These are phyloP conservation scores for Phytophthora lateralis DNA, from an alignment of 352 stramenopile species.

Conservation along the genomic window DNA sequence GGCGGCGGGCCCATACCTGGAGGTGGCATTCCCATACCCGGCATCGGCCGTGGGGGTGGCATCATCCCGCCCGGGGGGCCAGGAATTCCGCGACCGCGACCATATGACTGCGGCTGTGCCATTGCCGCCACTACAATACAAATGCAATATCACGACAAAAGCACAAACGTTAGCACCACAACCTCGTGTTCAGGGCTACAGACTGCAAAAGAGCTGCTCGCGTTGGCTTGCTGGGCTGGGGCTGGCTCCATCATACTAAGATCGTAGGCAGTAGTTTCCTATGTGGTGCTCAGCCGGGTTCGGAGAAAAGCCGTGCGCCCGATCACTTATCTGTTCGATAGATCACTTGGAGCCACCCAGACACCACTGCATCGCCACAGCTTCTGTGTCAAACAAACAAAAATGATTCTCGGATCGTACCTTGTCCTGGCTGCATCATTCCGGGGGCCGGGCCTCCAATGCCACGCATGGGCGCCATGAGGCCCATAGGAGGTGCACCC, in stretches of 20 bases:
- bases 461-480: conserved; percentile 90
- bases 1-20: conserved; percentile 75
- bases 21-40: conserved; percentile 63
- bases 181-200: conserved; percentile 5
- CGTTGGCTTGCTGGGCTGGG: not conserved
- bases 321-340: conserved; percentile 88
- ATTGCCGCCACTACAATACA: conserved; percentile 68
- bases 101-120: conserved; percentile 81
- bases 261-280: conserved; percentile 82
- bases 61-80: conserved; percentile 66
- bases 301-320: conserved; percentile 67
- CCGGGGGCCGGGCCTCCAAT: conserved; percentile 80
- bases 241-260: conserved; percentile 84
- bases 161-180: conserved; percentile 16
- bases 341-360: conserved; percentile 73
- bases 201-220: not conserved
- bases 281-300: conserved; percentile 71
- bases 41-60: conserved; percentile 63
- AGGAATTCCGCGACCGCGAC: conserved; percentile 75
- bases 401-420: conserved; percentile 38
- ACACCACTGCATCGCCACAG: conserved; percentile 8
- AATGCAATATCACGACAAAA: conserved; percentile 9
- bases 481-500: conserved; percentile 78
- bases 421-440: conserved; percentile 91
- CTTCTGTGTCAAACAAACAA: conserved; percentile 2